phyloP scores from a whole-genome alignment of 2,329 filamentous ascomycete genomes.

The Botrytis squamosa region DNA sequence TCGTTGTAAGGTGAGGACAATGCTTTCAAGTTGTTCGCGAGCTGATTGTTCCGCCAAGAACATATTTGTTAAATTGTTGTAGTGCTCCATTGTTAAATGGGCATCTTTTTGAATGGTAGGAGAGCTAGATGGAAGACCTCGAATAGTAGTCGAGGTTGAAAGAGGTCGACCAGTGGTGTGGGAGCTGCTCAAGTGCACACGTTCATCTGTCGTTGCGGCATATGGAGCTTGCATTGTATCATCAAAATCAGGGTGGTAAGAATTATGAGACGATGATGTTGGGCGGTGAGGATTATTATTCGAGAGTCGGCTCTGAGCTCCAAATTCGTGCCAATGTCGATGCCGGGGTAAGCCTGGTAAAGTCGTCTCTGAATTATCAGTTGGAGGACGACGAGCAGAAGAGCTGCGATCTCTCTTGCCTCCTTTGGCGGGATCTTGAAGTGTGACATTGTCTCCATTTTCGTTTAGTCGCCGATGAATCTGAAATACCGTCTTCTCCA shows the following conservation, averaged over 20 bases:
- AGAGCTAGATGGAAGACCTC: conserved; percentile 33
- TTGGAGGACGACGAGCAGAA: conserved; percentile 30
- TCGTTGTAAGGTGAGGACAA: conserved; percentile 51
- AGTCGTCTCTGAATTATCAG: conserved; percentile 33
- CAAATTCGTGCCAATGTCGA: conserved; percentile 24
- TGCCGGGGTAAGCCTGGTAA: conserved; percentile 29
- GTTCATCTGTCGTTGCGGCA: conserved; percentile 20
- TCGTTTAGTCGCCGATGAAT: conserved; percentile 22
- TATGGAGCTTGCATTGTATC: conserved; percentile 27
- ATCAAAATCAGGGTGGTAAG: conserved; percentile 30
- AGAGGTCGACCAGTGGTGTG: conserved; percentile 32
- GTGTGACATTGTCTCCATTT: conserved; percentile 23
- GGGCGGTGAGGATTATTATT: conserved; percentile 32
- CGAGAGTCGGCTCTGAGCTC: conserved; percentile 27
- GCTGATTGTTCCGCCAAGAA: conserved; percentile 57
- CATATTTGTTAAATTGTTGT: conserved; percentile 50
- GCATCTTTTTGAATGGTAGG: conserved; percentile 33
- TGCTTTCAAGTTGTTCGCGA: conserved; percentile 54
- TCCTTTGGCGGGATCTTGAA: conserved; percentile 34
- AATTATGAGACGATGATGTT: conserved; percentile 32
- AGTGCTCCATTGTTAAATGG: conserved; percentile 46
- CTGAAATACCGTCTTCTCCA: conserved; percentile 45
- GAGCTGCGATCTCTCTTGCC: conserved; percentile 24
- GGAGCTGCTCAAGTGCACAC: conserved; percentile 17
- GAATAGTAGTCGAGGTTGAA: conserved; percentile 39